These are phyloP conservation scores for Marasmius fiardii DNA, from an alignment of 1,284 basidiomycete genomes.

Conservation along the genomic window DNA sequence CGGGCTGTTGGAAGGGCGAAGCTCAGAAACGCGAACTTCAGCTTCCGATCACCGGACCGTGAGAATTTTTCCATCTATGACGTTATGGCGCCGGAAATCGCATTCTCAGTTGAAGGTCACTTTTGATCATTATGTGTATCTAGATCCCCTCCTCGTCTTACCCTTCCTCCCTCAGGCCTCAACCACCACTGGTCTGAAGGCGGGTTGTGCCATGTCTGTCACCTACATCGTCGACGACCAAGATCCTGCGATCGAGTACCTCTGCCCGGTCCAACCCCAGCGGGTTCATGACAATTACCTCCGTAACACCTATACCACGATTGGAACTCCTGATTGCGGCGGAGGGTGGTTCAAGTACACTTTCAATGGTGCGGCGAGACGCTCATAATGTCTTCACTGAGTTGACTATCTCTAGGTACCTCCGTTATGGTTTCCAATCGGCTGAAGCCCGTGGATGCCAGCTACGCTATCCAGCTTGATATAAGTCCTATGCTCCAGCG, in stretches of 20 bases:
- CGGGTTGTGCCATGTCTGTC: slow-evolving; percentile 9
- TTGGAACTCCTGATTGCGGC: slow-evolving; percentile 22
- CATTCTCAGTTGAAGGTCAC: too few species aligned
- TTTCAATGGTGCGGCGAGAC: slow-evolving; percentile 28
- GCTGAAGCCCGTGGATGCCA: slow-evolving; percentile 14
- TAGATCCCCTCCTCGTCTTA: too few species aligned
- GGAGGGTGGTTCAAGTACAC: slow-evolving; percentile 34
- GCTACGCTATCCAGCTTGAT: slow-evolving; percentile 32
- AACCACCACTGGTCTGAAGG: too few species aligned
- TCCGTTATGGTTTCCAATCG: slow-evolving; percentile 23
- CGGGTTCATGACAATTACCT: slow-evolving; percentile 26
- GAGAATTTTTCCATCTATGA: too few species aligned
- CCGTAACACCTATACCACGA: slow-evolving; percentile 35
- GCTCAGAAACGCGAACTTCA: too few species aligned
- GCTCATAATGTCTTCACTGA: background rate
- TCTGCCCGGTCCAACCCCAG: slow-evolving; percentile 30
- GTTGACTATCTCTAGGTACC: slow-evolving; percentile 18
- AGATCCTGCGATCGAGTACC: slow-evolving; percentile 29
- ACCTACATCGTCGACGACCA: slow-evolving; percentile 36
- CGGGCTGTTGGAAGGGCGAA: too few species aligned
- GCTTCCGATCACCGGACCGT: background rate
- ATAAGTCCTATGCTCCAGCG: slow-evolving; percentile 24
- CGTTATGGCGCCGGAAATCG: too few species aligned
- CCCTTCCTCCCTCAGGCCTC: too few species aligned
- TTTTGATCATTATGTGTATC: too few species aligned